Evolutionary conservation across 2,329 filamentous ascomycete genomes (phyloP), one percentile per base, ranked within the genome.

Genomic region (Drechslerella coelobrocha): DNA sequence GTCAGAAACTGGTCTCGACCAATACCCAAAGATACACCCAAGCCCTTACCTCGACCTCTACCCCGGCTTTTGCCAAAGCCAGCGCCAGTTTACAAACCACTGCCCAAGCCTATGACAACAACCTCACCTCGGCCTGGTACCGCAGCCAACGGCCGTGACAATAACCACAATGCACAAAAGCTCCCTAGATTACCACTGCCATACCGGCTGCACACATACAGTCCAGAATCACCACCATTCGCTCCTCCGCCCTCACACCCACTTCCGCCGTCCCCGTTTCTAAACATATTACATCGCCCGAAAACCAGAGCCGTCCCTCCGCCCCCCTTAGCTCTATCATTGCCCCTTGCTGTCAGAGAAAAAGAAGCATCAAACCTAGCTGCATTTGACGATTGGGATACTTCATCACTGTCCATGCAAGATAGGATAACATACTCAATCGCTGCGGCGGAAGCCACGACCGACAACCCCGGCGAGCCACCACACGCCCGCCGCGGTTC

Each of bases 361-460:
- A 59, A 62, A 19, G 66, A 71, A 55, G 66, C 59, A 2, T 71
- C 66, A 10, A 61, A 61, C 9, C 60, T 71, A 12, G 48, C 59
- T 26, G 66, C 43, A 2, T 71, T 71, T 29, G 66, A 71, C n/a
- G 66, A 71, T 19, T 71, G 66, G 66, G 66, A 71, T 55, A 71
- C 53, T 21, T 71, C 66, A 14, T 53, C 43, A 21, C n/a, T 71
- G 4, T 55, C 66, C 2, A 52, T 71, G 39, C 59, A 61, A 19
- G 66, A 71, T 10, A 62, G 66, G 29, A 71, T 71, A 59, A 37
- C 41, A 6, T 71, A 71, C 24, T 63, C 66, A 1, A 57, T 71
- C 10, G 66, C 66, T 1, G 66, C 66, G 5, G 66, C 66, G 10
- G 57, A 71, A 37, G 66, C 66, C 14, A 47, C 51, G 14, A 59